These are phyloP conservation scores for Stentor coeruleus DNA, from an alignment of 73 alveolate species.

Conservation along the genomic window DNA sequence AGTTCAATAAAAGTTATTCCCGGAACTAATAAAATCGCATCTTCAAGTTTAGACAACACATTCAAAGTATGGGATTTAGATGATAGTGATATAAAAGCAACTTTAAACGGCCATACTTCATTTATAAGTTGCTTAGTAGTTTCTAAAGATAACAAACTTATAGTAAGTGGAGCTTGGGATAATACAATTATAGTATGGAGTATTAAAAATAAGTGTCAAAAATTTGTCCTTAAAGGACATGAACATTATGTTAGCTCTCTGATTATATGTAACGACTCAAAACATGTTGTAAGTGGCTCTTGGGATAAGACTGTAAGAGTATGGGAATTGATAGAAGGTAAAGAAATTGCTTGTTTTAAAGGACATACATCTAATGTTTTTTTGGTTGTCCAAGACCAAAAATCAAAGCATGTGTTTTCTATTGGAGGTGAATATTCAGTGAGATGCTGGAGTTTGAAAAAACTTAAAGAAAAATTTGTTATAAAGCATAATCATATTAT, in stretches of 20 bases:
- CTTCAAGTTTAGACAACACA: background rate
- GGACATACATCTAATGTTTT: background rate
- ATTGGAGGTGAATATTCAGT: background rate
- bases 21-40: too few relatives aligned
- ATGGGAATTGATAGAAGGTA: background rate
- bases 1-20: background rate
- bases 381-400: background rate
- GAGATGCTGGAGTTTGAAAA: background rate
- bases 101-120: background rate
- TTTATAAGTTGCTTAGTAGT: background rate
- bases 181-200: background rate
- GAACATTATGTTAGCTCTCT: background rate
- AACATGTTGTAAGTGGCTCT: background rate
- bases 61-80: background rate
- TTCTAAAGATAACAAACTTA: background rate
- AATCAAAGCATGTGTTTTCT: background rate
- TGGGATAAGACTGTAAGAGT: background rate
- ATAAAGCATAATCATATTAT: background rate
- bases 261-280: background rate
- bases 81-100: background rate
- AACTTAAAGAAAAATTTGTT: background rate
- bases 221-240: background rate
- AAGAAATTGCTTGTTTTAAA: too few relatives aligned
- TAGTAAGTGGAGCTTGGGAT: conserved; percentile 20
- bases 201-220: background rate